A percentile compares a stretch with the other conserved stretches of the same genome.
Conservation (phyloP, 2,329 filamentous ascomycete genomes). For the Coccinonectria pachysandricola region DNA sequence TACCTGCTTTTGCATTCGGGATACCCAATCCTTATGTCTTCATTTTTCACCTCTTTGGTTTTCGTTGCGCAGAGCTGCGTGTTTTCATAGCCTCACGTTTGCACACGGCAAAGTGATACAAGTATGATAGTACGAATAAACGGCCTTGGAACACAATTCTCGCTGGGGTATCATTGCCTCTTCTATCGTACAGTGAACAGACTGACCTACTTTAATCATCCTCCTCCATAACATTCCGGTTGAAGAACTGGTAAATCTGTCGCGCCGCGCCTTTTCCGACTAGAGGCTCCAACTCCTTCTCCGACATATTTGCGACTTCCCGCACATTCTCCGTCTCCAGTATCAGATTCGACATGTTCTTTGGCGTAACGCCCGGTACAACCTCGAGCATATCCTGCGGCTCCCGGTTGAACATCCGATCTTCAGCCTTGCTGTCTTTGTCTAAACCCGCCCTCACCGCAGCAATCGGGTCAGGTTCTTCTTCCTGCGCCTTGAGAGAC, state of each 20-base stretch:
- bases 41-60: too few species aligned
- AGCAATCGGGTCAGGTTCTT: conserved; percentile 81
- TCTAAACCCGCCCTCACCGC: conserved; percentile 74
- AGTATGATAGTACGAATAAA: too few species aligned
- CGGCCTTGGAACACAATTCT: too few species aligned
- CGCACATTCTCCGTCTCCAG: conserved; percentile 64
- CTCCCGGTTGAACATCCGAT: conserved; percentile 69
- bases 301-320: conserved; percentile 79
- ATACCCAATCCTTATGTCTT: conserved; percentile 17
- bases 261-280: conserved; percentile 70
- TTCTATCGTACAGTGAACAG: background rate
- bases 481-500: conserved; percentile 78
- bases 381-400: conserved; percentile 84
- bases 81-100: too few species aligned
- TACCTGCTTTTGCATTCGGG: conserved; percentile 13
- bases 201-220: too few species aligned
- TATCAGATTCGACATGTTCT: conserved; percentile 64
- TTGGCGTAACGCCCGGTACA: conserved; percentile 74
- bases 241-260: conserved; percentile 75
- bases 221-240: conserved; percentile 47
- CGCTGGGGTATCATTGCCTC: conserved; percentile 6
- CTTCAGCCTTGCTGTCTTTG: conserved; percentile 44
- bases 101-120: too few species aligned
- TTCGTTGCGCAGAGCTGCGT: too few species aligned
- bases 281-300: conserved; percentile 58